A percentile compares a stretch with the other conserved stretches of the same genome.
Evolutionary conservation across 768 basidiomycete genomes (phyloP).

Genomic region (Calocybe cyanea): DNA sequence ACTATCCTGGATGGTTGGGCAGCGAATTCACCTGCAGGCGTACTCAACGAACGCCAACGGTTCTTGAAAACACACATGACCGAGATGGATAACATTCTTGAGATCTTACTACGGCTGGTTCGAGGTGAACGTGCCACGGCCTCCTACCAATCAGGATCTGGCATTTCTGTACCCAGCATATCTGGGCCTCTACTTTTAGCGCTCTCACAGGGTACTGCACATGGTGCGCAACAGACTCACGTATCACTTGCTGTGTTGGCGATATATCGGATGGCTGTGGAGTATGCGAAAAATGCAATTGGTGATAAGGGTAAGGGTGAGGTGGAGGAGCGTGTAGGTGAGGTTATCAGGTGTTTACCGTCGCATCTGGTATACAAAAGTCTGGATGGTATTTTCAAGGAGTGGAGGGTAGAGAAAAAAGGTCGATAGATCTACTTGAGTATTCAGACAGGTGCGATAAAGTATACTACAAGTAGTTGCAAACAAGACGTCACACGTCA

Average conservation of each 20-base stretch:
- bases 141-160: constrained; percentile 59
- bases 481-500: constrained; percentile 1
- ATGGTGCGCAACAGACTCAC: constrained; percentile 88
- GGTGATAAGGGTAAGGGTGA: constrained; percentile 67
- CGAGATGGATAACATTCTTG: constrained; percentile 84
- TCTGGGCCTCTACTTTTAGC: constrained; percentile 71
- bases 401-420: constrained; percentile 85
- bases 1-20: constrained; percentile 91
- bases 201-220: constrained; percentile 70
- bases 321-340: constrained; percentile 74
- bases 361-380: constrained; percentile 86
- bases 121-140: constrained; percentile 82
- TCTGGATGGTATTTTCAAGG: constrained; percentile 92
- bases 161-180: constrained; percentile 57
- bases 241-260: constrained; percentile 91
- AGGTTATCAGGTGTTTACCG: constrained; percentile 88
- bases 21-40: constrained; percentile 75
- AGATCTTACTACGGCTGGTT: constrained; percentile 89
- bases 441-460: neutral
- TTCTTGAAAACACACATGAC: constrained; percentile 89
- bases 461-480: too few species aligned
- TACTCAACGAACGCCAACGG: constrained; percentile 70
- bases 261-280: constrained; percentile 79
- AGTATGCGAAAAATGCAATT: constrained; percentile 71
- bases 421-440: constrained; percentile 31